Base-by-base conservation (phyloP, 208 protist species). In the Acanthamoeba sp. region DNA sequence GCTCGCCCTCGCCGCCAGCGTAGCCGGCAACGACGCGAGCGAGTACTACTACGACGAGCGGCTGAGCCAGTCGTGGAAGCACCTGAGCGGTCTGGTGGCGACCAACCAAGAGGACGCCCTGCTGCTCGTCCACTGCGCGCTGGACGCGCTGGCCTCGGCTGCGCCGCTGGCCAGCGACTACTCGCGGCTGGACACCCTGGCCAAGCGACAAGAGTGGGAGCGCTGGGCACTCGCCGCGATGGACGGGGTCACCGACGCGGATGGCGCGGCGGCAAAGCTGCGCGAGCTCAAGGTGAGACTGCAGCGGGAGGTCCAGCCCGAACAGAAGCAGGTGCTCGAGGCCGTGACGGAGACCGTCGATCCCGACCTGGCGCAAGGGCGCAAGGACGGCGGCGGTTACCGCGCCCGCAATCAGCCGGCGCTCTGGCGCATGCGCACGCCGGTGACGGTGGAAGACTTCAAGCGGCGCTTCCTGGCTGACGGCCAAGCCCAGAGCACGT, bases 171-270 rank as follows among this genome's bases (percentile, higher is more conserved):
- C 27, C n/a, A 40, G 80, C 16, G 80, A 88, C 80, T 88, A 88
- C 52, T 88, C 80, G 32, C 48, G 29, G 22, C 80, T 88, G 36
- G 80, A 88, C 38, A 88, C 80, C n/a, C 42, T 88, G 32, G 40
- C 42, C 29, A 88, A 88, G 45, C 42, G 80, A 3, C 80, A 88
- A 34, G 48, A 88, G 52, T 88, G 80, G 80, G 80, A 88, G 34
- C 48, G 32, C 18, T 88, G 80, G 80, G 80, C 52, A 22, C 5
- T 34, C 14, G 16, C 2, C 42, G 80, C 52, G 36, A 48, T 24
- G 6, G 12, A 18, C n/a, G 29, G 29, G 24, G 9, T 88, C 27
- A 3, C 40, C 80, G 32, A 32, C n/a, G 52, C 52, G 27, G 45
- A 9, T 1, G 7, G 7, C 18, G 29, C 52, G 16, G 52, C 3